A percentile compares a stretch with the other conserved stretches of the same genome.
These are phyloP conservation scores for Pichia nakasei DNA, from an alignment of 805 yeast species.

Conservation along the genomic window DNA sequence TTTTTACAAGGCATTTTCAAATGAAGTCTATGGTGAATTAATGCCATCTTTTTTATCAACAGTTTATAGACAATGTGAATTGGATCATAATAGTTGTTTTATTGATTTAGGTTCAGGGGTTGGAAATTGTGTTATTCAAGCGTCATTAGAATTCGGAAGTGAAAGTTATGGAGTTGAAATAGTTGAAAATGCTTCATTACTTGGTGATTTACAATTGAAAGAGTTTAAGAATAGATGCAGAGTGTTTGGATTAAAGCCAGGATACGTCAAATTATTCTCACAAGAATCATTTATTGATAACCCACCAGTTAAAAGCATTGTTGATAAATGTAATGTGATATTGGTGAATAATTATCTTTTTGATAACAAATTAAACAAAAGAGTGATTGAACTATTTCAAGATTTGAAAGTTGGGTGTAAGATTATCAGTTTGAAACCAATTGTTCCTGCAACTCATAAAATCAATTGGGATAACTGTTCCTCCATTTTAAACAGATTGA, in stretches of 20 bases:
- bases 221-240: conserved; percentile 52
- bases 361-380: conserved; percentile 61
- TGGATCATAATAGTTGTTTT: conserved; percentile 48
- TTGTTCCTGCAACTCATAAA: conserved; percentile 68
- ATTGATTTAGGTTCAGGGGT: conserved; percentile 93
- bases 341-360: conserved; percentile 79
- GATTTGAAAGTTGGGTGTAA: conserved; percentile 66
- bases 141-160: conserved; percentile 80
- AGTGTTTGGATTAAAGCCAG: conserved; percentile 56
- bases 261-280: conserved; percentile 49
- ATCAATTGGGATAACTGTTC: conserved; percentile 46
- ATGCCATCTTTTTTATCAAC: conserved; percentile 68
- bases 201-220: conserved; percentile 50
- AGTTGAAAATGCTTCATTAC: conserved; percentile 69
- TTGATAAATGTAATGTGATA: conserved; percentile 60
- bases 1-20: conserved; percentile 78
- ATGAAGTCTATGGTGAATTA: conserved; percentile 85
- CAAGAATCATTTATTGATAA: conserved; percentile 67
- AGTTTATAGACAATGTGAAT: conserved; percentile 51
- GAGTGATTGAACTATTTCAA: conserved; percentile 53
- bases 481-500: conserved; percentile 54
- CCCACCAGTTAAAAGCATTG: conserved; percentile 40
- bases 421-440: conserved; percentile 69
- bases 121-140: conserved; percentile 85
- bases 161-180: conserved; percentile 84